These are phyloP conservation scores for Paulownia fortunei DNA, from an alignment of 257 asterid genomes.

Conservation along the genomic window DNA sequence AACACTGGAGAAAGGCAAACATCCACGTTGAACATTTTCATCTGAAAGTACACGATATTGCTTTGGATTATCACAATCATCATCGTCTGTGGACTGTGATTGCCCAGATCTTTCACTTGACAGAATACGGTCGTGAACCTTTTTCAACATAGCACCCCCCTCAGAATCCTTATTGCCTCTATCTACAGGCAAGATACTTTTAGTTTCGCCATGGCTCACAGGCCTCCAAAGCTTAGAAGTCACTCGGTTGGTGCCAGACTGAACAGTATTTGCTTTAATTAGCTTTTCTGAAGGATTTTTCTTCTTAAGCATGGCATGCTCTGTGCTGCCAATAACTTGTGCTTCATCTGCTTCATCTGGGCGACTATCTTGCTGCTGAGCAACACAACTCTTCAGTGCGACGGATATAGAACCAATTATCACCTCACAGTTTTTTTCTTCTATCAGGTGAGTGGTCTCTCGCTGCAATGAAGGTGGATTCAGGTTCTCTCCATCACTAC, in stretches of 20 bases:
- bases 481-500: conserved; percentile 45
- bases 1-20: conserved; percentile 48
- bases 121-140: conserved; percentile 40
- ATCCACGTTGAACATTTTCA: conserved; percentile 41
- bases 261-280: conserved; percentile 44
- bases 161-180: conserved; percentile 42
- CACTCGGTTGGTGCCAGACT: conserved; percentile 40
- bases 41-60: conserved; percentile 30
- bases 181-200: conserved; percentile 34
- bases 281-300: conserved; percentile 43
- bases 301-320: conserved; percentile 41
- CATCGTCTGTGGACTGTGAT: conserved; percentile 36
- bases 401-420: conserved; percentile 84
- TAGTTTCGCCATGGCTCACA: conserved; percentile 52
- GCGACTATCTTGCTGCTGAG: conserved; percentile 36
- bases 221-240: conserved; percentile 61
- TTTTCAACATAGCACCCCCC: conserved; percentile 36
- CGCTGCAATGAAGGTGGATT: conserved; percentile 43
- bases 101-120: conserved; percentile 48
- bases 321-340: conserved; percentile 34
- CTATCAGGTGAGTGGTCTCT: conserved; percentile 41
- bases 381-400: conserved; percentile 43
- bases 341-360: conserved; percentile 36
- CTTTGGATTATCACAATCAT: conserved; percentile 38
- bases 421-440: conserved; percentile 59